phyloP scores from a whole-genome alignment of 2,329 filamentous ascomycete genomes.

The Cordyceps sp. region DNA sequence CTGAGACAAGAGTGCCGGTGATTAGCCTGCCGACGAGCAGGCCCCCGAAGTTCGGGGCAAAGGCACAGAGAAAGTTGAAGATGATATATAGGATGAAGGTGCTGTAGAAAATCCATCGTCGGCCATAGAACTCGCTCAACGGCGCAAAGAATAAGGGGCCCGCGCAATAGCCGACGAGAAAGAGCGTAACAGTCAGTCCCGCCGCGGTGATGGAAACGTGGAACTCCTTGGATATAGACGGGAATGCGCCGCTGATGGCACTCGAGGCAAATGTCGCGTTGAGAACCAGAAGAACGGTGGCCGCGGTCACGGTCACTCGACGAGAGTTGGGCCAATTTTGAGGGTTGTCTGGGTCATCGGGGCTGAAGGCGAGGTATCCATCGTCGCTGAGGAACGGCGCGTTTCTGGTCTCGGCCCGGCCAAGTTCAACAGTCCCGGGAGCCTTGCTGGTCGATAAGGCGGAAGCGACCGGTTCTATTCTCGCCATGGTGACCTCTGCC shows the following conservation, averaged over 20 bases:
- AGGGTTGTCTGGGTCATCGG: constrained; percentile 32
- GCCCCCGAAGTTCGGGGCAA: constrained; percentile 33
- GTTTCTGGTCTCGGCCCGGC: too few relatives aligned
- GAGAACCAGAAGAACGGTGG: constrained; percentile 28
- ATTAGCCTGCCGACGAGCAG: constrained; percentile 38
- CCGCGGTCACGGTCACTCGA: constrained; percentile 23
- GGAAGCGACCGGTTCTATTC: too few relatives aligned
- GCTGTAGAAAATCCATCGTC: too few relatives aligned
- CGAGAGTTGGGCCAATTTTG: constrained; percentile 26
- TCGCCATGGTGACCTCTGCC: too few relatives aligned
- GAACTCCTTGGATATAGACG: too few relatives aligned
- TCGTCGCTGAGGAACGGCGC: constrained; percentile 27
- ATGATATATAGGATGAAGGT: too few relatives aligned
- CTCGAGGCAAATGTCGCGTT: constrained; percentile 35
- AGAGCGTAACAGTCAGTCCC: too few relatives aligned
- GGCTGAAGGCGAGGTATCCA: constrained; percentile 32
- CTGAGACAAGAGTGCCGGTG: constrained; percentile 36
- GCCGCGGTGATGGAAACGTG: constrained; percentile 28
- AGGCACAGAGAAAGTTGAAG: constrained; percentile 36
- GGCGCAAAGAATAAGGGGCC: too few relatives aligned
- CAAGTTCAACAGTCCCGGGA: too few relatives aligned
- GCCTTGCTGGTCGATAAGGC: too few relatives aligned
- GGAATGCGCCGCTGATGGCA: constrained; percentile 14
- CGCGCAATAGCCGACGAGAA: too few relatives aligned
- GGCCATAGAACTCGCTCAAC: too few relatives aligned